A percentile compares a stretch with the other conserved stretches of the same genome.
Evolutionary conservation across 2,329 filamentous ascomycete species (phyloP).

Genomic region (Stachybotrys chartarum): DNA sequence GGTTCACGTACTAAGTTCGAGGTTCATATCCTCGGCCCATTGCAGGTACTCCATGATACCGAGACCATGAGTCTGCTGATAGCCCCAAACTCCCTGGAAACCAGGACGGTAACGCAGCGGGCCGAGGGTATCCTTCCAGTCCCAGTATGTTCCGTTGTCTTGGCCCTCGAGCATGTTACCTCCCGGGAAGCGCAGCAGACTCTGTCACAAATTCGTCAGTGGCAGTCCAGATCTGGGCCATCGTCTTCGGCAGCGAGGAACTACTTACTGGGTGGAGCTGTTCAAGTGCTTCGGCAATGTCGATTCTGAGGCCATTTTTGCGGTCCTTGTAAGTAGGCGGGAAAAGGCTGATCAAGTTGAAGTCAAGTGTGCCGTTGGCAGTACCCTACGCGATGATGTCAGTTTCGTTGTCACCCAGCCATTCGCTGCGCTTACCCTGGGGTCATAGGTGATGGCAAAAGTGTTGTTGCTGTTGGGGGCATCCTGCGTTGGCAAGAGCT

Average conservation of each 20-base stretch:
- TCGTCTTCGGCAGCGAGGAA: accelerated
- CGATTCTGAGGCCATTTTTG: conserved; percentile 49
- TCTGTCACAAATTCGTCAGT: conserved; percentile 13
- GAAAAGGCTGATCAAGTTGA: conserved; percentile 53
- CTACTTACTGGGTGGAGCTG: conserved; percentile 39
- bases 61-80: conserved; percentile 55
- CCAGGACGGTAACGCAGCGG: conserved; percentile 48
- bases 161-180: conserved; percentile 53
- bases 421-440: conserved; percentile 9
- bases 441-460: conserved; percentile 46
- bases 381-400: conserved; percentile 17
- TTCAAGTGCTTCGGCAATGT: conserved; percentile 46
- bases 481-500: conserved; percentile 33
- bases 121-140: conserved; percentile 47
- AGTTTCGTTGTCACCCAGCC: neutral
- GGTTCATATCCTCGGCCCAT: conserved; percentile 53
- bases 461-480: conserved; percentile 49
- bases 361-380: conserved; percentile 38
- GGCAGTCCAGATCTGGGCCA: neutral
- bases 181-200: conserved; percentile 58
- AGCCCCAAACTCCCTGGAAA: conserved; percentile 49
- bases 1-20: conserved; percentile 36
- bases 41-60: conserved; percentile 56
- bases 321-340: conserved; percentile 52
- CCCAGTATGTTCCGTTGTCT: conserved; percentile 35